Evolutionary conservation across 345 rosid genomes (phyloP).

Genomic region (Hibiscus tridactylites): DNA sequence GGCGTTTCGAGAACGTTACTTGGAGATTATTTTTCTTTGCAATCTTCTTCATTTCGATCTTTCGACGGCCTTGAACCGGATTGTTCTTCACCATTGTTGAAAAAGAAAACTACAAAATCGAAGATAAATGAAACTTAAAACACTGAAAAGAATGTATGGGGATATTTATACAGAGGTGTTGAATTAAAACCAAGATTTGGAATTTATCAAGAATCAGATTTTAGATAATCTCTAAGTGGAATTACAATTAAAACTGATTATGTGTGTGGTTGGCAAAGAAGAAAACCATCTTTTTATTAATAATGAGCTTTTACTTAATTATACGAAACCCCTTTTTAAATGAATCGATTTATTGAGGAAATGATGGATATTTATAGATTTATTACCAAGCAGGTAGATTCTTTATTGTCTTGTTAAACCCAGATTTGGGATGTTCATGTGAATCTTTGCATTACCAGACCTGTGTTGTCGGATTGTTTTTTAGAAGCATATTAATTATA

Average conservation of each 20-base stretch:
- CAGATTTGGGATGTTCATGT: not conserved
- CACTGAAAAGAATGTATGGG: not conserved
- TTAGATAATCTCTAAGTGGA: not conserved
- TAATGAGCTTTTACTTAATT: not conserved
- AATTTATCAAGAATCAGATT: not conserved
- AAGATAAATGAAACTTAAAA: not conserved
- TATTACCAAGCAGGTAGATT: not conserved
- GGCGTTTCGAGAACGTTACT: conserved; percentile 59
- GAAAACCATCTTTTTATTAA: not conserved
- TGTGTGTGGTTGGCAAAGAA: not conserved
- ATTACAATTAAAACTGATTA: not conserved
- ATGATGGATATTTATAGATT: not conserved
- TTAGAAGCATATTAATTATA: too few species aligned
- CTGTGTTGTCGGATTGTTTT: too few species aligned
- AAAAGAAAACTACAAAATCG: too few species aligned
- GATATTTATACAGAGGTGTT: not conserved
- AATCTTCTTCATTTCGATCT: conserved; percentile 20
- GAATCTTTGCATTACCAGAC: too few species aligned
- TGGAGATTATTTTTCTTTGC: conserved; percentile 27
- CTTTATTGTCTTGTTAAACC: not conserved
- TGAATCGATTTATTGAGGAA: not conserved
- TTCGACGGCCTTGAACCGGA: conserved; percentile 23
- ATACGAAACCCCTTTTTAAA: not conserved
- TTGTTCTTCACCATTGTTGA: conserved; percentile 4
- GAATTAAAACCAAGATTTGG: not conserved